Conservation (phyloP, 768 basidiomycete species). For the Butyriboletus loyo region DNA sequence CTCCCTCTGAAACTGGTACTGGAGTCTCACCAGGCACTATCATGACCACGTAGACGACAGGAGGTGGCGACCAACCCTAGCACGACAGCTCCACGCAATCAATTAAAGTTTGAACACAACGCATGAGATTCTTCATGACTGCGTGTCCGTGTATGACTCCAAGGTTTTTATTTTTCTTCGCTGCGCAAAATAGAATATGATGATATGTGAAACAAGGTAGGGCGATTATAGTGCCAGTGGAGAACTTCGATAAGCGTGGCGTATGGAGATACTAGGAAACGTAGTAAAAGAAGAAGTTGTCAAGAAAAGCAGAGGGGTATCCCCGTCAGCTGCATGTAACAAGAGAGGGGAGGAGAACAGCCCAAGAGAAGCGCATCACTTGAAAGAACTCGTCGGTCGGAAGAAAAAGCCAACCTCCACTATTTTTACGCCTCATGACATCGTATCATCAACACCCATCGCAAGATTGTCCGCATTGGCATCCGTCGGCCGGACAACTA, state of each 20-base stretch:
- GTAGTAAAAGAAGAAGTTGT: background rate
- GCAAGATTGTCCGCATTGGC: conserved; percentile 58
- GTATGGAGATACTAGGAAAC: background rate
- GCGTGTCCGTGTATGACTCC: too few relatives aligned
- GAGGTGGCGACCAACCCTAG: too few relatives aligned
- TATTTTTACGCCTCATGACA: background rate
- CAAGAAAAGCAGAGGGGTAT: background rate
- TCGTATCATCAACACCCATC: conserved; percentile 40
- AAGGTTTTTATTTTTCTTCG: too few relatives aligned
- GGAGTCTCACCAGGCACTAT: too few relatives aligned
- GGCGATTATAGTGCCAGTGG: background rate
- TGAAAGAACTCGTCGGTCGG: background rate
- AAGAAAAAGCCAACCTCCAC: background rate
- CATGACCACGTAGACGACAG: too few relatives aligned
- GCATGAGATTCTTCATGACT: too few relatives aligned
- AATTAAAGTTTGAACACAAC: too few relatives aligned
- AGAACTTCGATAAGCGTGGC: background rate
- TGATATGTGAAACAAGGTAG: background rate
- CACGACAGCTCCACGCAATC: too few relatives aligned
- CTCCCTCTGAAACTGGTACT: too few relatives aligned
- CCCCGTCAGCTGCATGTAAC: background rate
- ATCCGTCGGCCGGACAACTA: conserved; percentile 50
- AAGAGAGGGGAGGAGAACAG: background rate
- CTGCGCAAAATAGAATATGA: background rate
- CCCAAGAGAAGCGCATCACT: background rate